Base-by-base conservation (phyloP, 2,329 filamentous ascomycete genomes). In the Corniculantispora saksenae region DNA sequence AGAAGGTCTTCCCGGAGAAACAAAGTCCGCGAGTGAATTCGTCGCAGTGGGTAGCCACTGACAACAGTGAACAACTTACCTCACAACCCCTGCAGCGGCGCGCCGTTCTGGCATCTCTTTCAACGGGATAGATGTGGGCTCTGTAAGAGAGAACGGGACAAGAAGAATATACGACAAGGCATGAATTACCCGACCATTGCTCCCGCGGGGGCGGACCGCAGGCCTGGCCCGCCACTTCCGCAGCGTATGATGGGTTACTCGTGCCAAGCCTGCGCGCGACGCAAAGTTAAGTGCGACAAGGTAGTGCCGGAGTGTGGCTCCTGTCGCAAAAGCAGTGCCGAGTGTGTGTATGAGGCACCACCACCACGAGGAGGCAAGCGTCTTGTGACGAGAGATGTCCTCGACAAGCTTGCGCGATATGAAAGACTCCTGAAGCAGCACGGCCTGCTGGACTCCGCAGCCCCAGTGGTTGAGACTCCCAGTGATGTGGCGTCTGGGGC, bases 341-440 rank as follows among this genome's bases (percentile, higher is more conserved):
- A 76, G 17, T 83, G 81, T 66, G 32, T 73, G 8, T 83, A 82
- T 51, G 75, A 77, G 64, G 73, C 75, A 21, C 80, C 78, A 1
- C 69, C 70, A 3, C 76, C 78, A 21, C 75, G 78, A 13, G 74
- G 74, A 62, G 72, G 77, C 25, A 81, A 80, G 67, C 72, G 76
- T 47, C 77, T 76, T 58, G 70, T 70, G 23, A 72, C 68, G 50
- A 73, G 74, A 32, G 73, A 73, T 38, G 40, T 73, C 8, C 66
- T 73, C n/a, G 76, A 80, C 59, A 71, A 71, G 29, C 71, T 81
- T 2, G 75, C 76, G 5, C 73, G 71, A 9, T 81, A 81, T 57
- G 80, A 82, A 67, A 68, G 71, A 23, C 74, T 80, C 5, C 70
- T 81, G 8, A 69, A 68, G 1, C 66, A 77, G 13, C 71, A 81